A percentile compares a stretch with the other conserved stretches of the same genome.
Conservation (phyloP, 257 asterid genomes). For the Verbena officinalis region DNA sequence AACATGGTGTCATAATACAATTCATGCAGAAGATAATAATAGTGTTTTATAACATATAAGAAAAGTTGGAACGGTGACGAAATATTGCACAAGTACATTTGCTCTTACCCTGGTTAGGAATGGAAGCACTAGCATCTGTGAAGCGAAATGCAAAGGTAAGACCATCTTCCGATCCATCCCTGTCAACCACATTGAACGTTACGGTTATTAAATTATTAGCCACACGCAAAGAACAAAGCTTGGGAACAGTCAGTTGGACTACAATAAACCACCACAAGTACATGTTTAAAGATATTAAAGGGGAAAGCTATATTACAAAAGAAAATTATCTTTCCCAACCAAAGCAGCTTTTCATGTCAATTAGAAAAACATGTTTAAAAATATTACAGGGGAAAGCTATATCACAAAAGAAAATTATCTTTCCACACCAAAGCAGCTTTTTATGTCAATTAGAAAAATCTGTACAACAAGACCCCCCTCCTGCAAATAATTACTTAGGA, state of each 20-base stretch:
- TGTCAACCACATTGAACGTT: slow-evolving; percentile 41
- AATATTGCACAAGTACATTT: slow-evolving; percentile 22
- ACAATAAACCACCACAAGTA: slow-evolving; percentile 13
- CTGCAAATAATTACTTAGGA: slow-evolving; percentile 5
- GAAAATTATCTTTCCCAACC: slow-evolving; percentile 8
- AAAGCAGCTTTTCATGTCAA: slow-evolving; percentile 26
- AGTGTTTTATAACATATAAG: too few relatives aligned
- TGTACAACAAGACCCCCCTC: too few relatives aligned
- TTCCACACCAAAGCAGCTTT: slow-evolving; percentile 24
- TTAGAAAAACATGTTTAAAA: slow-evolving; percentile 15
- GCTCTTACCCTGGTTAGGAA: slow-evolving; percentile 82
- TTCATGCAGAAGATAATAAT: slow-evolving; percentile 27
- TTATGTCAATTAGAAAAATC: slow-evolving; percentile 22
- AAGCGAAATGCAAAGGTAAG: slow-evolving; percentile 95
- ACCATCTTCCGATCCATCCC: slow-evolving; percentile 96
- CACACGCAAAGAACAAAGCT: slow-evolving; percentile 8
- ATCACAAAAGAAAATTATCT: not conserved
- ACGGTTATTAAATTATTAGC: slow-evolving; percentile 26
- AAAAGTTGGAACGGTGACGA: slow-evolving; percentile 27
- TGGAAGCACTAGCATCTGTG: slow-evolving; percentile 80
- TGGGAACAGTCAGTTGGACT: slow-evolving; percentile 21
- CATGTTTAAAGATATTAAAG: slow-evolving; percentile 13
- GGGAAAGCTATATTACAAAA: too few relatives aligned
- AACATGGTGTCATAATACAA: not conserved
- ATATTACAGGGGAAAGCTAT: slow-evolving; percentile 1